Evolutionary conservation across 2,329 filamentous ascomycete species (phyloP), one percentile per base, ranked within the genome.

Genomic region (Penicillium sp.): DNA sequence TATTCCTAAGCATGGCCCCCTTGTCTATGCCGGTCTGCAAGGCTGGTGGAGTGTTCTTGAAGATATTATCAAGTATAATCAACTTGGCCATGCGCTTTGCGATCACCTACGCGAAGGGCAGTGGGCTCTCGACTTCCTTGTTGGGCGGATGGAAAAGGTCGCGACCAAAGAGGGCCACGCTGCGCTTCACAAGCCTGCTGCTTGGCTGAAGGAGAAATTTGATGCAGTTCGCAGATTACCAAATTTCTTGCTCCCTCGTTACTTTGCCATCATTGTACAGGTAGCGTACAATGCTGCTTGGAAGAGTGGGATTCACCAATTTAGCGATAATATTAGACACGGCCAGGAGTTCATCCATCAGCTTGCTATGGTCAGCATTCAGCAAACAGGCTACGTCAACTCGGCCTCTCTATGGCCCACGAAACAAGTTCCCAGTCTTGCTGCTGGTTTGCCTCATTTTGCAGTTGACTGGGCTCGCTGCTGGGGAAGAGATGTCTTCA

Each of bases 401-500:
- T 96, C 91, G 10, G 92, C 89, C 2, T 97, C 93, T 0, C 77
- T 99, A 9, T 97, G 91, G 82, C 93, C 94, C 0, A 83, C 86
- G 59, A 93, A 90, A 69, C 78, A 83, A 17, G 91, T 96, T 0
- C 90, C 93, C 1, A 93, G 89, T 42, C 80, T 99, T 61, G 93
- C 94, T 15, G 94, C 94, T 26, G 94, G 94, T 13, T 77, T 99
- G 40, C 94, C 94, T 29, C 94, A 99, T 72, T 99, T 99, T 68
- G 84, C 94, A 0, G 88, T 90, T 7, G 88, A 91, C 63, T 99
- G 94, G 92, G 92, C 93, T 43, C 84, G 94, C 63, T 97, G 93
- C 72, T 99, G 94, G 94, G 94, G 95, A 7, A 87, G 94, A 49
- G 94, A 99, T 70, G 91, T 97, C 10, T 97, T 97, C 71, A 99